Evolutionary conservation across 2,329 filamentous ascomycete species (phyloP).

Genomic region (Pseudopyrenochaeta lycopersici): DNA sequence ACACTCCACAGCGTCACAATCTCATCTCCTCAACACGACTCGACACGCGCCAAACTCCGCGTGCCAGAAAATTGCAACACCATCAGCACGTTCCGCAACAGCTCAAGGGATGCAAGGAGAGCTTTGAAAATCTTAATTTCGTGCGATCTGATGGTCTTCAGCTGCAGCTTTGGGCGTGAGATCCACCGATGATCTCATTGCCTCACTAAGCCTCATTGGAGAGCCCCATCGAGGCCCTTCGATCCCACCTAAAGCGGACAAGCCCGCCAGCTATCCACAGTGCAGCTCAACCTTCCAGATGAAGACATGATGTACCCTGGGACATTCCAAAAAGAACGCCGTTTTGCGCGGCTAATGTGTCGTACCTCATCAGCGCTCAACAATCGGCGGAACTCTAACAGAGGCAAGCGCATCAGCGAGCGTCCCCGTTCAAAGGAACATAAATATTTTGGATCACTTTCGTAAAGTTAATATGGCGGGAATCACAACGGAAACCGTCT

Average conservation of each 20-base stretch:
- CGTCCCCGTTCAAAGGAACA: too few species aligned
- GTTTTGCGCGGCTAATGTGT: not conserved
- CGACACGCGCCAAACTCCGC: not conserved
- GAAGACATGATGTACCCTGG: not conserved
- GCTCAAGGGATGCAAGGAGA: not conserved
- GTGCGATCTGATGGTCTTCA: not conserved
- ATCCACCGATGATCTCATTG: not conserved
- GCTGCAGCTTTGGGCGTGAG: not conserved
- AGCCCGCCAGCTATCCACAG: constrained; percentile 12
- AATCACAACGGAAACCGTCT: too few species aligned
- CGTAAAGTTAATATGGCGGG: too few species aligned
- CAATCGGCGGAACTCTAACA: too few species aligned
- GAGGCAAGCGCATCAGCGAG: too few species aligned
- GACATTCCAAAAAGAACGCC: not conserved
- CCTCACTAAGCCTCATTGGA: constrained; percentile 1
- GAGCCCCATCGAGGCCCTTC: constrained; percentile 1
- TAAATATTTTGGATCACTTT: too few species aligned
- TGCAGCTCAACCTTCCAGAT: constrained; percentile 6
- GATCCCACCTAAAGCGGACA: constrained; percentile 11
- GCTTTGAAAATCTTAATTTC: too few species aligned
- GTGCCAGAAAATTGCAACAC: not conserved
- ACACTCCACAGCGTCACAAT: not conserved
- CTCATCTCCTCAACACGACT: not conserved
- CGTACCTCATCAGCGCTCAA: not conserved
- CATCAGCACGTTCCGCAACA: not conserved